phyloP scores from a whole-genome alignment of 768 basidiomycete genomes.

The Suillus placidus region DNA sequence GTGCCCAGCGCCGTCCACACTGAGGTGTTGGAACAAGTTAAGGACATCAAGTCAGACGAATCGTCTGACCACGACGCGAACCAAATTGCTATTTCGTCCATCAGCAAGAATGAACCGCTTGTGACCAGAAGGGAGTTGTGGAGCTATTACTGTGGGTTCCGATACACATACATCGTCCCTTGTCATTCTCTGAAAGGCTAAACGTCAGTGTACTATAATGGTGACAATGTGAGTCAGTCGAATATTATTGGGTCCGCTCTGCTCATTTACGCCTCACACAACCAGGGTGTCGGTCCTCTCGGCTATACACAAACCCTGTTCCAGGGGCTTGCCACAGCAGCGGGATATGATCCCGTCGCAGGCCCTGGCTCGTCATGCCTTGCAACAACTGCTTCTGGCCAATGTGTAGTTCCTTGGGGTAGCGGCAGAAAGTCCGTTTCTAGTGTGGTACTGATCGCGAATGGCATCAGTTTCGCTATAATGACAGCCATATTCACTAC shows the following conservation, averaged over 20 bases:
- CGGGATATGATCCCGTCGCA: constrained; percentile 72
- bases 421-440: constrained; percentile 73
- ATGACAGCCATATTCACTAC: constrained; percentile 86
- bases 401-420: constrained; percentile 80
- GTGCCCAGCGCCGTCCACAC: constrained; percentile 1
- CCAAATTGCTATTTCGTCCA: constrained; percentile 41
- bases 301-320: constrained; percentile 75
- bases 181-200: not conserved
- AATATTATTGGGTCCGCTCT: not conserved
- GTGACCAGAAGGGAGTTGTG: constrained; percentile 77
- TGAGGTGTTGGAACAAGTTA: constrained; percentile 11
- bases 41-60: constrained; percentile 15
- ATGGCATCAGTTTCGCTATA: constrained; percentile 74
- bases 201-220: constrained; percentile 74
- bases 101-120: constrained; percentile 59
- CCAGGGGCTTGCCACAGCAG: constrained; percentile 67
- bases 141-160: constrained; percentile 71
- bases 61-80: constrained; percentile 8
- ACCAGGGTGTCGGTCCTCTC: constrained; percentile 67
- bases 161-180: not conserved
- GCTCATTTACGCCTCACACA: not conserved
- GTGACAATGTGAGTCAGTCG: constrained; percentile 61
- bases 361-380: constrained; percentile 74
- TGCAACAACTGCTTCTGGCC: constrained; percentile 58
- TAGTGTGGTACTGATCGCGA: constrained; percentile 76